A percentile compares a stretch with the other conserved stretches of the same genome.
Conservation (phyloP, 257 asterid species). For the Gentiana macrophylla region DNA sequence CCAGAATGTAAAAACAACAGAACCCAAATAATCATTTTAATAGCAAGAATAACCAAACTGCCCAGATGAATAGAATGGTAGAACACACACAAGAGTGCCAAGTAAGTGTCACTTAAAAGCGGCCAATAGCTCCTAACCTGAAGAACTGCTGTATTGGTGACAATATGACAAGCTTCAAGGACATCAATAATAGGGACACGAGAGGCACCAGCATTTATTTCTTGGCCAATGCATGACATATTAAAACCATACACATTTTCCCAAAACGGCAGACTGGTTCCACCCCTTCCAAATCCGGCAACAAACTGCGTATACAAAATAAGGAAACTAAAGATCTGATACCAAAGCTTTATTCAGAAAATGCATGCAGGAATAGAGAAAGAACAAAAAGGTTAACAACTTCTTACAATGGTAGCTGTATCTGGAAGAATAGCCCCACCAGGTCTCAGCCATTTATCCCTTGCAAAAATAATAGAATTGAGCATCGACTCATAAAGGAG, state of each 20-base stretch:
- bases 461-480: slow-evolving; percentile 73
- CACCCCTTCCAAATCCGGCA: slow-evolving; percentile 96
- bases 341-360: not conserved
- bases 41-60: too few relatives aligned
- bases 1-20: too few relatives aligned
- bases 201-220: slow-evolving; percentile 61
- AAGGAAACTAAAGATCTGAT: slow-evolving; percentile 6
- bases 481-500: slow-evolving; percentile 96
- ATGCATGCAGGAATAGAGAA: not conserved
- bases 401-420: slow-evolving; percentile 78
- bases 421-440: slow-evolving; percentile 97
- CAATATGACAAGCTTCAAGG: slow-evolving; percentile 45
- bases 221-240: slow-evolving; percentile 78
- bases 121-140: slow-evolving; percentile 37
- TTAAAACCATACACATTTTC: slow-evolving; percentile 83
- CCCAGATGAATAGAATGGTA: too few relatives aligned
- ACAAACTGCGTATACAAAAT: slow-evolving; percentile 38
- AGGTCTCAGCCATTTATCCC: slow-evolving; percentile 93
- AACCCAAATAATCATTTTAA: too few relatives aligned
- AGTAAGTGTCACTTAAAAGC: not conserved
- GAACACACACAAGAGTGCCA: too few relatives aligned
- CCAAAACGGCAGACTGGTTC: slow-evolving; percentile 86
- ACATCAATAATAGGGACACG: slow-evolving; percentile 67
- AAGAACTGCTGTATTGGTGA: slow-evolving; percentile 61
- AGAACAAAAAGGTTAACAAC: slow-evolving; percentile 16